phyloP scores from a whole-genome alignment of 2,329 filamentous ascomycete species.

The Fusarium brachygibbosum region DNA sequence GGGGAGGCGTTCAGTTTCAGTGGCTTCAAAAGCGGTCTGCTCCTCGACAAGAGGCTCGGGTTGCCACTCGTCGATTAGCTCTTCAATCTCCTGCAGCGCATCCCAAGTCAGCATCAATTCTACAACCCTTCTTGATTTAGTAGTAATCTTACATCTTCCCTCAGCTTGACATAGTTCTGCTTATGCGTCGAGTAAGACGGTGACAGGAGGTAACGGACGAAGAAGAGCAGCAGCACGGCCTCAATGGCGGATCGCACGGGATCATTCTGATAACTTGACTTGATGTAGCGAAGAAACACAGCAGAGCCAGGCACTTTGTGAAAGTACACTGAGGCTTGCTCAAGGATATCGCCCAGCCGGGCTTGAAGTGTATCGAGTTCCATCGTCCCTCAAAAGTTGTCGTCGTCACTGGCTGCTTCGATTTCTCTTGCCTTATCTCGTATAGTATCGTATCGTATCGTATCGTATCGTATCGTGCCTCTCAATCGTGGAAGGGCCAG shows the following conservation, averaged over 20 bases:
- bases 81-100: slow-evolving; percentile 82
- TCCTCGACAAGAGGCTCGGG: slow-evolving; percentile 89
- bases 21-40: slow-evolving; percentile 80
- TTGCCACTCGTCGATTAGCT: slow-evolving; percentile 95
- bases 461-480: not conserved
- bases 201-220: slow-evolving; percentile 90
- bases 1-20: slow-evolving; percentile 86
- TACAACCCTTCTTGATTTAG: not conserved
- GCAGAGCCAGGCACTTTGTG: slow-evolving; percentile 94
- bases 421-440: not conserved
- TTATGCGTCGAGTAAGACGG: slow-evolving; percentile 94
- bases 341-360: slow-evolving; percentile 63
- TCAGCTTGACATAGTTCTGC: slow-evolving; percentile 88
- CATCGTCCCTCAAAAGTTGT: slow-evolving; percentile 58
- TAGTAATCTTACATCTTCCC: slow-evolving; percentile 71
- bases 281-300: slow-evolving; percentile 94
- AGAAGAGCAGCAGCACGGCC: slow-evolving; percentile 93
- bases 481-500: not conserved
- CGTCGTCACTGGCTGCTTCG: slow-evolving; percentile 1
- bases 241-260: slow-evolving; percentile 94
- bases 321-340: slow-evolving; percentile 74
- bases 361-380: slow-evolving; percentile 73
- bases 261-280: slow-evolving; percentile 97
- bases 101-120: slow-evolving; percentile 12
- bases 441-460: not conserved